These are phyloP conservation scores for Omphalea diandra DNA, from an alignment of 441 rosid species.

Conservation along the genomic window DNA sequence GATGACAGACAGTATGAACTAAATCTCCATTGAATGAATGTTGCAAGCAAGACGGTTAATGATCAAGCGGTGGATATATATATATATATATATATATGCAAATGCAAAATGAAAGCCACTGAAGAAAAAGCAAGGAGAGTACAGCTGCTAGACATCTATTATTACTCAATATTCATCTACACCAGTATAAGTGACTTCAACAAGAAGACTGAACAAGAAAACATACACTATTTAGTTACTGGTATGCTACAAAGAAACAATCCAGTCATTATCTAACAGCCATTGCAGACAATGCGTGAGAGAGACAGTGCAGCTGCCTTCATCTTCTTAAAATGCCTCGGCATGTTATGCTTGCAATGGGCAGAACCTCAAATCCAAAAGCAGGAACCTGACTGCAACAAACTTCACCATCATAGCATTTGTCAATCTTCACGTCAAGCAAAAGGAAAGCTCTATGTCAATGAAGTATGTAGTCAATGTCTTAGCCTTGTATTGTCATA, in stretches of 20 bases:
- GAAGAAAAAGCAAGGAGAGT: no score
- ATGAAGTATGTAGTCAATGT: conserved; percentile 15
- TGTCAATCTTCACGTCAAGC: conserved; percentile 6
- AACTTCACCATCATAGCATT: neutral
- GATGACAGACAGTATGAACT: no score
- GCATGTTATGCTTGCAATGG: neutral
- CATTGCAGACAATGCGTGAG: neutral
- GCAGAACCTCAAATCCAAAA: conserved; percentile 7
- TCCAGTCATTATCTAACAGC: conserved; percentile 10
- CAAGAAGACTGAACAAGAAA: neutral
- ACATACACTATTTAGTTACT: neutral
- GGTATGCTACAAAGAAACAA: conserved; percentile 14
- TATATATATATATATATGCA: no score
- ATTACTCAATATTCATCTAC: neutral
- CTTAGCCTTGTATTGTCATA: neutral
- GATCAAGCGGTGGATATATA: no score
- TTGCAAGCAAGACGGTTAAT: no score
- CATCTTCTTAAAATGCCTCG: conserved; percentile 10
- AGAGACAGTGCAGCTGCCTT: conserved; percentile 4
- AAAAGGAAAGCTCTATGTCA: conserved; percentile 8
- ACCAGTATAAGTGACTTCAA: neutral
- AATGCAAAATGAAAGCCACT: no score
- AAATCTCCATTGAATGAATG: no score
- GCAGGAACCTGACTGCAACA: conserved; percentile 1
- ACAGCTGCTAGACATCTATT: no score